Base-by-base conservation (phyloP, 2,329 filamentous ascomycete genomes). In the Clonostachys chloroleuca region DNA sequence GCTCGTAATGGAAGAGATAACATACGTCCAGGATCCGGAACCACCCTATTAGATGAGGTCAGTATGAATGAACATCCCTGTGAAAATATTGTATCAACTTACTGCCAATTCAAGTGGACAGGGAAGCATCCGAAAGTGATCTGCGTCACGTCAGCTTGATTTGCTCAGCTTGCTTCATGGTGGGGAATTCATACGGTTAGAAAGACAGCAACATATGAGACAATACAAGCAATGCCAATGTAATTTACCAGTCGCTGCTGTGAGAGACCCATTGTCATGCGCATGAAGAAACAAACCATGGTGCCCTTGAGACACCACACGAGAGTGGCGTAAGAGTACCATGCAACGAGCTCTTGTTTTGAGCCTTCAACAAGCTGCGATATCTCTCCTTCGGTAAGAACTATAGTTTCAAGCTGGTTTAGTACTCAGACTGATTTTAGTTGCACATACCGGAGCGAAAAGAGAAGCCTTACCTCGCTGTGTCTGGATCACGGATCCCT, bases 261-360 rank as follows among this genome's bases (percentile, higher is more conserved):
- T 54, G 56, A 61, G 0, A 56, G 49, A 2, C 58, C 59, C 0
- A 58, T 60, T 0, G 60, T 61, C 50, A 63, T 56, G 5, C 55
- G 52, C 5, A 53, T 55, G 10, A 61, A 63, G 48, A 63, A 63
- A 6, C 52, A 60, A 5, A 63, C 34, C 52, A 63, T 51, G 0
- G 54, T 61, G 5, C 57, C 60, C 36, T 63, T 63, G 4, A 63
- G 51, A 5, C 49, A 61, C 65, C 65, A 70, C 8, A 69, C 59
- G 0, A 69, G 58, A 0, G 60, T 57, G 0, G 65, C 63, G 39
- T 70, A 70, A 7, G 58, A 57, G 30, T 68, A 72, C 69, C 68
- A 71, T 0, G 67, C 68, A 0, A 60, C 48, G 12, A 71, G 53
- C 43, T 72, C 55, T 6, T 67, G 53, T 17, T 66, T 67, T 0